These are phyloP conservation scores for Dictyostelium brefeldianum DNA, from an alignment of 78 protist genomes.

Conservation along the genomic window DNA sequence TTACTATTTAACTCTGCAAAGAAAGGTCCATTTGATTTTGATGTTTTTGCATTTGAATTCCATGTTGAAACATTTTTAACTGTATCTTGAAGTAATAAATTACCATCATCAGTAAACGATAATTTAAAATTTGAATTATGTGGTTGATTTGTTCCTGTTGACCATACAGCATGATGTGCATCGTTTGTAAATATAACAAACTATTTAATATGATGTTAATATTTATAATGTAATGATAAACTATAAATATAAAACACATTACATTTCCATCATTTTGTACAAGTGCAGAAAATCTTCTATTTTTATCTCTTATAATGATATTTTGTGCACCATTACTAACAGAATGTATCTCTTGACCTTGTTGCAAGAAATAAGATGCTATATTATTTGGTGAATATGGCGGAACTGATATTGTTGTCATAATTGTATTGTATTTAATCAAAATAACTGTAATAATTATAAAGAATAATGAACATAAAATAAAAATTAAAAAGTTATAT, in stretches of 20 bases:
- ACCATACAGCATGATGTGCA: neutral
- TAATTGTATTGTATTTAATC: neutral
- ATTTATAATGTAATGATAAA: too few species aligned
- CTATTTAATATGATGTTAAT: neutral
- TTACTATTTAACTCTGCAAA: neutral
- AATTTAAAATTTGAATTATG: too few species aligned
- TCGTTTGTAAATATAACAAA: neutral
- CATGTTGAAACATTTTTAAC: neutral
- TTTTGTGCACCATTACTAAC: too few species aligned
- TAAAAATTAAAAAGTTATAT: neutral
- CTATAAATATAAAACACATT: neutral
- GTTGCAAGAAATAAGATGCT: neutral
- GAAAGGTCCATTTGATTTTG: neutral
- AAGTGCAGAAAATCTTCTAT: neutral
- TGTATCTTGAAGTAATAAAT: neutral
- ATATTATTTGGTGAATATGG: neutral
- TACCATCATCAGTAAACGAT: neutral
- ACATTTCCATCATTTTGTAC: neutral
- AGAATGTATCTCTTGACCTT: neutral
- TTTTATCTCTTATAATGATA: constrained; percentile 1
- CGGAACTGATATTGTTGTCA: too few species aligned
- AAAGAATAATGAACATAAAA: neutral
- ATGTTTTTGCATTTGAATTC: neutral
- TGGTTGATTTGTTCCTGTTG: too few species aligned
- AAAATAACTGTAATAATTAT: neutral